Percentiles rank a stretch among this genome's conserved stretches.
These are phyloP conservation scores for Puya raimondii DNA, from an alignment of 176 grass and related monocot species.

Conservation along the genomic window DNA sequence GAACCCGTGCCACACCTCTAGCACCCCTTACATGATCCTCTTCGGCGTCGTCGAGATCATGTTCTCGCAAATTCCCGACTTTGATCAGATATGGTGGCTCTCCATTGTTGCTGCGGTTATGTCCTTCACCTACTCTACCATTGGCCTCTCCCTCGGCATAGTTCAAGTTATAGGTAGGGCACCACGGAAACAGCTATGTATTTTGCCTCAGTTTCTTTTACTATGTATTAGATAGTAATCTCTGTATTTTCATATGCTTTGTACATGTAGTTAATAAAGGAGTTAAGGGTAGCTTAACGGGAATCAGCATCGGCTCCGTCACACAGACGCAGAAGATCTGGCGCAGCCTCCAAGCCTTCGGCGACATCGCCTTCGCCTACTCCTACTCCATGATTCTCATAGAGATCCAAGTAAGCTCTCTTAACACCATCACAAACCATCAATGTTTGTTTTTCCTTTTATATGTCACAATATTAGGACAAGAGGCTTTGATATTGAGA, in stretches of 20 bases:
- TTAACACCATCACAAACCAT: not conserved
- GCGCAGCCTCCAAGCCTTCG: constrained; percentile 49
- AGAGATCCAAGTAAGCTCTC: constrained; percentile 41
- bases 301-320: constrained; percentile 31
- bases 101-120: constrained; percentile 61
- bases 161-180: constrained; percentile 33
- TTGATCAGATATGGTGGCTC: constrained; percentile 75
- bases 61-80: constrained; percentile 61
- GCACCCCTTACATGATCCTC: constrained; percentile 53
- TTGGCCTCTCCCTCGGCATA: constrained; percentile 49
- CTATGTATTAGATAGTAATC: not conserved
- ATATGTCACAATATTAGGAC: too few relatives aligned
- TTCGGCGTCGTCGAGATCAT: constrained; percentile 39
- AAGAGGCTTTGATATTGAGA: too few relatives aligned
- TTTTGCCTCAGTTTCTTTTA: not conserved
- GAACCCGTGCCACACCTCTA: constrained; percentile 32
- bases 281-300: constrained; percentile 43
- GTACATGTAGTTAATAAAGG: constrained; percentile 23
- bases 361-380: constrained; percentile 57
- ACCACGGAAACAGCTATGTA: not conserved
- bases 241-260: not conserved
- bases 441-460: not conserved
- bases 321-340: constrained; percentile 35
- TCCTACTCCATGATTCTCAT: constrained; percentile 58
- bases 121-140: constrained; percentile 66